These are phyloP conservation scores for Phytophthora lateralis DNA, from an alignment of 352 stramenopile species.

Conservation along the genomic window DNA sequence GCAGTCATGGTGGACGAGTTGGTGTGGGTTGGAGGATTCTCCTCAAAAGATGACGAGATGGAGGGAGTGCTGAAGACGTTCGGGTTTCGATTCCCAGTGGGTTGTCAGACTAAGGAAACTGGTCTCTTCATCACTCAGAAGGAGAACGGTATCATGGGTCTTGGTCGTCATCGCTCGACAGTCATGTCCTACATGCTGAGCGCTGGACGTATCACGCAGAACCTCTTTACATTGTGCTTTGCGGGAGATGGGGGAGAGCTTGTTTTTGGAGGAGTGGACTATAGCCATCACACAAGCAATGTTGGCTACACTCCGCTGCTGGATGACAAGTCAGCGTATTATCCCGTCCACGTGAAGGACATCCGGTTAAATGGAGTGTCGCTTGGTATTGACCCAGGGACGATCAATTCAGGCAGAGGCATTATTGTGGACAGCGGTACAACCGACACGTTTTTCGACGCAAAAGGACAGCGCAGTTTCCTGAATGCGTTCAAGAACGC, in stretches of 20 bases:
- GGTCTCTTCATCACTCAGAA: slow-evolving; percentile 87
- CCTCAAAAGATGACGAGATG: slow-evolving; percentile 40
- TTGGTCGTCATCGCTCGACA: slow-evolving; percentile 68
- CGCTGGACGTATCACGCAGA: slow-evolving; percentile 53
- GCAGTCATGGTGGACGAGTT: slow-evolving; percentile 81
- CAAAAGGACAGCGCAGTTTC: slow-evolving; percentile 56
- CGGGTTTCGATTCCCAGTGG: slow-evolving; percentile 76
- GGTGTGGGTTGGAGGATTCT: slow-evolving; percentile 79
- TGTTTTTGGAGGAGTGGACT: slow-evolving; percentile 82
- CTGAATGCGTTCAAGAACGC: slow-evolving; percentile 51
- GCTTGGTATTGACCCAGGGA: slow-evolving; percentile 42
- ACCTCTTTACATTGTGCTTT: slow-evolving; percentile 89
- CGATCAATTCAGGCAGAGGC: slow-evolving; percentile 74
- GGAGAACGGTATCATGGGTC: slow-evolving; percentile 91
- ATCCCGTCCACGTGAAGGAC: slow-evolving; percentile 84
- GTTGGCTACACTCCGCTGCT: slow-evolving; percentile 75
- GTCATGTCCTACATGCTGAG: slow-evolving; percentile 76
- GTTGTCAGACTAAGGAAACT: slow-evolving; percentile 84
- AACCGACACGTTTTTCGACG: slow-evolving; percentile 85
- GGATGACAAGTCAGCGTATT: slow-evolving; percentile 57
- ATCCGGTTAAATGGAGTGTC: slow-evolving; percentile 63
- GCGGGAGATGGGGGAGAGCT: slow-evolving; percentile 64
- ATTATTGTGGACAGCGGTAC: slow-evolving; percentile 89
- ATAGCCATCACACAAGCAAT: slow-evolving; percentile 65
- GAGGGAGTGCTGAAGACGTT: slow-evolving; percentile 63